A percentile compares a stretch with the other conserved stretches of the same genome.
These are phyloP conservation scores for Hemileia vastatrix DNA, from an alignment of 1,284 basidiomycete species.

Conservation along the genomic window DNA sequence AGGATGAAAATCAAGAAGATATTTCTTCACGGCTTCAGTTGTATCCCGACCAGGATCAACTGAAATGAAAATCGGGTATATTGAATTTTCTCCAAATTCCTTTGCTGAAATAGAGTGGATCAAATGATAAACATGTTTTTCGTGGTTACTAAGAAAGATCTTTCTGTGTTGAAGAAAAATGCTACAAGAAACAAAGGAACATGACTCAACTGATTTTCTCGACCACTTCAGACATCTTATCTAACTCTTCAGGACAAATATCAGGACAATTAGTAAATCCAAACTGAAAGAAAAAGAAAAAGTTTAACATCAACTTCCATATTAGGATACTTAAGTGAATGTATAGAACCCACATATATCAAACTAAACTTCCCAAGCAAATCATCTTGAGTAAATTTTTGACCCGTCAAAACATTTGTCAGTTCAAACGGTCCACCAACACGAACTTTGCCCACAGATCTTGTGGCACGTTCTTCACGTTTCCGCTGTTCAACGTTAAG, in stretches of 20 bases:
- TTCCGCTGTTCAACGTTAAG: conserved; percentile 62
- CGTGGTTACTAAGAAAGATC: background rate
- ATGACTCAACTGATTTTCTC: conserved; percentile 58
- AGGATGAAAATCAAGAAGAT: conserved; percentile 75
- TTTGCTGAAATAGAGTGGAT: background rate
- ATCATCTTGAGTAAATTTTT: conserved; percentile 70
- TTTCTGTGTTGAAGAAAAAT: background rate
- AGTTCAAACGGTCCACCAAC: conserved; percentile 85
- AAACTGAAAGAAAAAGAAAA: conserved; percentile 49
- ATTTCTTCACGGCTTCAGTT: conserved; percentile 51
- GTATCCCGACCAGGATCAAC: conserved; percentile 92
- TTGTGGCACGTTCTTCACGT: conserved; percentile 49
- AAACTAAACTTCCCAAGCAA: conserved; percentile 70
- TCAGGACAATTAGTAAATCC: conserved; percentile 97
- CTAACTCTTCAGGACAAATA: conserved; percentile 95
- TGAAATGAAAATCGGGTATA: conserved; percentile 81
- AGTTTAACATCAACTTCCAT: background rate
- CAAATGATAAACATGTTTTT: background rate
- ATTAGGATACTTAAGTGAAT: background rate
- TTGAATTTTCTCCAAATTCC: conserved; percentile 49
- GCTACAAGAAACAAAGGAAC: too few species aligned
- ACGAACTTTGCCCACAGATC: conserved; percentile 55
- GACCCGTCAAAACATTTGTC: conserved; percentile 55
- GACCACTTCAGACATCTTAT: conserved; percentile 85
- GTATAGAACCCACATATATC: conserved; percentile 55